phyloP scores from a whole-genome alignment of 164 flowering plant species.

The Litsea cubeba region DNA sequence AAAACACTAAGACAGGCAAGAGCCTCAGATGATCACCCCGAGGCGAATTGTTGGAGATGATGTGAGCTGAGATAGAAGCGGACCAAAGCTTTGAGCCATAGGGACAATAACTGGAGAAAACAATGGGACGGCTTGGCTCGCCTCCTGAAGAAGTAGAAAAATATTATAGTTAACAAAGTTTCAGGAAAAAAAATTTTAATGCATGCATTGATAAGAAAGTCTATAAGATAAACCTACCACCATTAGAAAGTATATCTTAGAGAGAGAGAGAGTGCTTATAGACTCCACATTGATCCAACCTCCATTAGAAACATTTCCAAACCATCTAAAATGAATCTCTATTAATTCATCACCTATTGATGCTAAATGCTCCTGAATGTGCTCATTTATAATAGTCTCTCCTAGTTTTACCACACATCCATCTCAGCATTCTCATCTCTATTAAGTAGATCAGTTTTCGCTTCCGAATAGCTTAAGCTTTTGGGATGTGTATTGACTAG shows the following conservation, averaged over 20 bases:
- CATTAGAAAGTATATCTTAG: neutral
- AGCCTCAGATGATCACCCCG: slow-evolving; percentile 51
- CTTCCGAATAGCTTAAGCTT: too few species aligned
- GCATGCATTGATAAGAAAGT: neutral
- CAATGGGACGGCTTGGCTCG: slow-evolving; percentile 75
- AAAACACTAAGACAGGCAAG: neutral
- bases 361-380: too few species aligned
- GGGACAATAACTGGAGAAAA: slow-evolving; percentile 95
- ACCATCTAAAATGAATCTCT: too few species aligned
- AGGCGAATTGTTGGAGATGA: slow-evolving; percentile 73
- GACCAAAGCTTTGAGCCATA: slow-evolving; percentile 90
- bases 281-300: too few species aligned
- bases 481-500: too few species aligned
- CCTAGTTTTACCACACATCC: too few species aligned
- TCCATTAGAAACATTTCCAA: too few species aligned
- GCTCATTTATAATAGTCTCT: too few species aligned
- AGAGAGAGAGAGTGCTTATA: too few species aligned
- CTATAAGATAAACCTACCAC: neutral
- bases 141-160: slow-evolving; percentile 47
- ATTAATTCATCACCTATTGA: too few species aligned
- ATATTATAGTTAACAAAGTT: neutral
- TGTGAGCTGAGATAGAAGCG: slow-evolving; percentile 68
- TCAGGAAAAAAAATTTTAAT: neutral
- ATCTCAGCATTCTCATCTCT: too few species aligned
- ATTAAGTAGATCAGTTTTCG: too few species aligned